Evolutionary conservation across 106 monocot genomes (phyloP).

Genomic region (Dioscorea zingiberensis): DNA sequence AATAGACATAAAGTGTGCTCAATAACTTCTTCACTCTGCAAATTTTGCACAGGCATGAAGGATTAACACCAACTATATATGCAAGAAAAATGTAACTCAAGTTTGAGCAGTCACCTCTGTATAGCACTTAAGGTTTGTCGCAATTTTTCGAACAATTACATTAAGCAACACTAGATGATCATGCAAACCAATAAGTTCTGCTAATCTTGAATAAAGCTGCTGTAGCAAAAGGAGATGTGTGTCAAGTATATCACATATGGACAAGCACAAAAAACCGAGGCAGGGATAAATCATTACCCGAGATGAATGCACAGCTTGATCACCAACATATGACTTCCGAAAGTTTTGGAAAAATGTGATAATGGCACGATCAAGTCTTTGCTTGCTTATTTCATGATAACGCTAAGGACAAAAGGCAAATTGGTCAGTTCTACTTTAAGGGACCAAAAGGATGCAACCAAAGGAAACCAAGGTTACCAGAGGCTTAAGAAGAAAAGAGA

Average conservation of each 20-base stretch:
- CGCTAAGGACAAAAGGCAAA: constrained; percentile 36
- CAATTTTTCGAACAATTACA: constrained; percentile 91
- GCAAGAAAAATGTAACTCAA: constrained; percentile 6
- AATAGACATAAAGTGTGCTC: constrained; percentile 86
- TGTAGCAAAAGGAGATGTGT: constrained; percentile 30
- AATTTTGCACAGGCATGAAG: constrained; percentile 7
- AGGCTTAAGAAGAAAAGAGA: too few species aligned
- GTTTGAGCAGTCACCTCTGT: constrained; percentile 53
- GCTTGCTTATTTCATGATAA: constrained; percentile 87
- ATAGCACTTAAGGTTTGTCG: constrained; percentile 90
- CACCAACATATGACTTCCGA: constrained; percentile 96
- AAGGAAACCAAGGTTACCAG: too few species aligned
- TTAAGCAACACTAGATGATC: constrained; percentile 97
- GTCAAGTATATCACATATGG: background rate
- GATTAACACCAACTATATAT: constrained; percentile 5
- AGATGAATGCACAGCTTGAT: constrained; percentile 97
- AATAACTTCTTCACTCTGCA: constrained; percentile 93
- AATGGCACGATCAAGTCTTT: constrained; percentile 92
- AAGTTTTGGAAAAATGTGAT: constrained; percentile 91
- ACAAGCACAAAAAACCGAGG: constrained; percentile 5
- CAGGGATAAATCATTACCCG: constrained; percentile 41
- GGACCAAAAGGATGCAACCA: too few species aligned
- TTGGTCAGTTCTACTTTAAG: background rate
- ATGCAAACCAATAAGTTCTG: constrained; percentile 91
- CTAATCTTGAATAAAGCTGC: constrained; percentile 91